A percentile compares a stretch with the other conserved stretches of the same genome.
Conservation (phyloP, 768 basidiomycete genomes). For the Exsudoporus frostii region DNA sequence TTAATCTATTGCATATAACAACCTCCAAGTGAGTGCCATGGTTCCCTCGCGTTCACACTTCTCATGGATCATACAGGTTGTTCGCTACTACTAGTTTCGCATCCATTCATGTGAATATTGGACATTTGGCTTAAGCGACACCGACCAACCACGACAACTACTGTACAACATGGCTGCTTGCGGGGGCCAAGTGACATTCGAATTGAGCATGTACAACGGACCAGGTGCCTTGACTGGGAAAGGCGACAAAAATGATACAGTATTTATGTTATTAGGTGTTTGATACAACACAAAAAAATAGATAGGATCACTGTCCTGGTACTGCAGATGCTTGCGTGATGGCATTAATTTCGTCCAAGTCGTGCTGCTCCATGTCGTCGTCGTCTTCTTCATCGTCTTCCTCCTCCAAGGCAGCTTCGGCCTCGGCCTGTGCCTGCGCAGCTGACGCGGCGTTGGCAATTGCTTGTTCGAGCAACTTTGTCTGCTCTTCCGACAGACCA, state of each 20-base stretch:
- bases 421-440: slow-evolving; percentile 76
- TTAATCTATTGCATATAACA: slow-evolving; percentile 12
- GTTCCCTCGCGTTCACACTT: not conserved
- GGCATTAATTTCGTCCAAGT: slow-evolving; percentile 14
- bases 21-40: slow-evolving; percentile 16
- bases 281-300: slow-evolving; percentile 24
- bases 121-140: slow-evolving; percentile 22
- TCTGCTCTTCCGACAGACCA: slow-evolving; percentile 72
- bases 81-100: slow-evolving; percentile 22
- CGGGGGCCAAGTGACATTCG: slow-evolving; percentile 5
- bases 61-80: slow-evolving; percentile 4
- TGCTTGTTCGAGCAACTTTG: slow-evolving; percentile 64
- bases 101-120: slow-evolving; percentile 32
- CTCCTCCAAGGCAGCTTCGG: slow-evolving; percentile 72
- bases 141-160: slow-evolving; percentile 9
- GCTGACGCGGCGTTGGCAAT: slow-evolving; percentile 72
- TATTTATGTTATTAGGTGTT: slow-evolving; percentile 24
- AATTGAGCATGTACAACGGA: slow-evolving; percentile 11
- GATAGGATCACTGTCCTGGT: slow-evolving; percentile 17
- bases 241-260: slow-evolving; percentile 17
- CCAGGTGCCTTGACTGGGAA: slow-evolving; percentile 5
- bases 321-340: slow-evolving; percentile 1
- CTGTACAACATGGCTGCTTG: slow-evolving; percentile 25
- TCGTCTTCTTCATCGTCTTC: slow-evolving; percentile 55
- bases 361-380: slow-evolving; percentile 38